Evolutionary conservation across 371 early-diverging fungal species (phyloP), one percentile per base, ranked within the genome.

Genomic region (Actinomucor elegans): DNA sequence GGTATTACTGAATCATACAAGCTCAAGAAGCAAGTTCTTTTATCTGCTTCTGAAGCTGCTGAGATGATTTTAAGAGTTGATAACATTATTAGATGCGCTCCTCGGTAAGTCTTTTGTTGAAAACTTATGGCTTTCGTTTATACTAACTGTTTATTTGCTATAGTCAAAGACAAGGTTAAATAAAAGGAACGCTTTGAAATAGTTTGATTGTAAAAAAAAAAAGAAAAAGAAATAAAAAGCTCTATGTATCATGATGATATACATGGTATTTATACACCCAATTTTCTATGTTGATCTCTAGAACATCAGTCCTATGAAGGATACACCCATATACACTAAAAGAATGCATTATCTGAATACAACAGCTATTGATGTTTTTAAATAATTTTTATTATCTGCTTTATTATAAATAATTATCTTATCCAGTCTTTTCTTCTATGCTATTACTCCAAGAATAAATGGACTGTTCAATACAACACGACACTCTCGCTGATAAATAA

Each of bases 51-150:
- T 12, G 99, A 99, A 77, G 97, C 98, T 11, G 96, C 99, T 36
- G 99, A 99, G 80, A 94, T 98, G 94, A 94, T 99, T 67, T 78
- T 99, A 29, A 91, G 99, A 62, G 99, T 99, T 34, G 99, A 99
- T 77, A 96, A 98, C 68, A 96, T 99, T 64, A 93, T 99, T 70
- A 92, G 97, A 66, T 91, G 93, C 66, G 92, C 94, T 51, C 98
- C 97, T 62, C 83, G 97, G 40, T 55, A 27, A 48, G 33, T 48
- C 24, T 33, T 34, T 12, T 28, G 8, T 33, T 37, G 24, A 17
- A 23, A 12, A 2, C 9, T 17, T 15, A 23, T 6, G 11, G 4
- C 42, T n/a, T n/a, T n/a, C n/a, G n/a, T n/a, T n/a, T n/a, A n/a
- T n/a, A n/a, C n/a, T 15, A 18, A 20, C 12, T 2, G 17, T 20